Evolutionary conservation across 257 asterid species (phyloP).

Genomic region (Sherardia arvensis): DNA sequence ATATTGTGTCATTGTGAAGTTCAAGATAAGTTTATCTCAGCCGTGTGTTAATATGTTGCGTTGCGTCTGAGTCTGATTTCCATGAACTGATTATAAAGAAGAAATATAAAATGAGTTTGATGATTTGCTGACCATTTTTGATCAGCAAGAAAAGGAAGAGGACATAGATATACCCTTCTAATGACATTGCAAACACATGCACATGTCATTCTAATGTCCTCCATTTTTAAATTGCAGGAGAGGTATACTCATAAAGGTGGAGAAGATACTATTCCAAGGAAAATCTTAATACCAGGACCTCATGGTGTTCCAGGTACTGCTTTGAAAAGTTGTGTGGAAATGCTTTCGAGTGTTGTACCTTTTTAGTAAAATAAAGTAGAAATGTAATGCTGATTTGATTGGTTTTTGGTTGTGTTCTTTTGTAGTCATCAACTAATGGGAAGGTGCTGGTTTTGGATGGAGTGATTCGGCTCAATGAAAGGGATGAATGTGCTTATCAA

Average conservation of each 20-base stretch:
- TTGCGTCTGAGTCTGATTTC: no score
- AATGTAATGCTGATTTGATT: constrained; percentile 4
- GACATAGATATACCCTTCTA: no score
- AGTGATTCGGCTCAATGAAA: constrained; percentile 91
- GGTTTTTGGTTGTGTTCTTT: constrained; percentile 14
- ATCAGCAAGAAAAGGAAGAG: no score
- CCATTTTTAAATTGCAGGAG: constrained; percentile 55
- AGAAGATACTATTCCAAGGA: constrained; percentile 70
- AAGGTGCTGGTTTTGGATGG: constrained; percentile 98
- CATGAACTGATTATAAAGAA: no score
- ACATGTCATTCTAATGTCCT: no score
- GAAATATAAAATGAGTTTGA: no score
- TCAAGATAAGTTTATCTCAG: no score
- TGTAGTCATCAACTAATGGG: constrained; percentile 87
- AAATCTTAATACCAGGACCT: constrained; percentile 92
- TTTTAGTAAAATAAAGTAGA: background rate
- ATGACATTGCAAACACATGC: no score
- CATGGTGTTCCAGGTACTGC: constrained; percentile 76
- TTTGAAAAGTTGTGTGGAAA: background rate
- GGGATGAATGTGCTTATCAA: constrained; percentile 99
- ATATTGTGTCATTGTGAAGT: no score
- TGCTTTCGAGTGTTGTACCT: constrained; percentile 1
- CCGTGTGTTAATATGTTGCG: no score
- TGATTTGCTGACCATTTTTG: no score
- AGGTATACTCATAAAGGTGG: constrained; percentile 94